Base-by-base conservation (phyloP, 2,329 filamentous ascomycete species). In the Aspergillus carbonarius region DNA sequence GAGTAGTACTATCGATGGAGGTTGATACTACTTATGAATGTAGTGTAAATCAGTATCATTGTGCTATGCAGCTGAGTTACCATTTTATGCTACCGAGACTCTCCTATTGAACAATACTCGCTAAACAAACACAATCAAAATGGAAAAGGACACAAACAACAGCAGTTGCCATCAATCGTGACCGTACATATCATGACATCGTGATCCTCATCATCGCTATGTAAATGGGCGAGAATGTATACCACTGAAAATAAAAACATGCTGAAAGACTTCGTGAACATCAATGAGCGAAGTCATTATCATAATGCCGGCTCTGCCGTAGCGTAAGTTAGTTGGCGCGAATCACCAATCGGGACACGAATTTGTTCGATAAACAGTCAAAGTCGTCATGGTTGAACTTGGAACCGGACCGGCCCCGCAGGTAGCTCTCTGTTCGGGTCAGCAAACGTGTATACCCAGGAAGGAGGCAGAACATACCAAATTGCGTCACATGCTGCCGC, bases 291-390 rank as follows among this genome's bases (percentile, higher is more conserved):
- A 60, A 57, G 44, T 66, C 62, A 64, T 68, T 59, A 66, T 65
- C 60, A 63, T 67, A 62, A 67, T 66, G 62, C 64, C 64, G 55
- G 63, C 52, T 60, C 66, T 18, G 40, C 20, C 63, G 62, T 68
- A 65, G 23, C 63, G 63, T 62, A 62, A 52, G 53, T 74, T 83
- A 96, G 81, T 96, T 96, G 71, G 93, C 91, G 69, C 93, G 92
- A 76, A 97, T 96, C 74, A 97, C 93, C 71, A 98, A 86, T 79
- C 96, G 96, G 37, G 93, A 96, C 67, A 97, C 81, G 82, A 98
- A 97, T 82, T 97, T 98, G 83, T 96, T 97, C 54, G 93, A 96
- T 73, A 98, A 79, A 61, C 88, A 95, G 81, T 98, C 93, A 73
- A 97, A 98, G 80, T 98, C 91, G 69, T 89, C 86, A 68, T 91